These are phyloP conservation scores for Ambrosiella xylebori DNA, from an alignment of 2,329 filamentous ascomycete genomes.

Conservation along the genomic window DNA sequence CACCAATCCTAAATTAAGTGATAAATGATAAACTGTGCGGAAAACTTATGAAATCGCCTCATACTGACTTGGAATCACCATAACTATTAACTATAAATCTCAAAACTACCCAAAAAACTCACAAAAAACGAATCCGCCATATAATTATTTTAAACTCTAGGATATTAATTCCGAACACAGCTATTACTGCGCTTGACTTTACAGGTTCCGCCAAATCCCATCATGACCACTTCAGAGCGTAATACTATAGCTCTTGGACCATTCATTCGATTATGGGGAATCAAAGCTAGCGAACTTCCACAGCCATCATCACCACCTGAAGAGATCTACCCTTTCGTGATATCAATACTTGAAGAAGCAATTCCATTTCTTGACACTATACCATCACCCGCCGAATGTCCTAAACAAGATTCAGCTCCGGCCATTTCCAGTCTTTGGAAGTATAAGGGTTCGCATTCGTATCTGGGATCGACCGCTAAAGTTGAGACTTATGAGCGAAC, in stretches of 20 bases:
- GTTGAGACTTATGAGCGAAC: constrained; percentile 37
- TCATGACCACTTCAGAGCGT: not conserved
- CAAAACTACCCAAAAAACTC: no score
- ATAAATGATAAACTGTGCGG: not conserved
- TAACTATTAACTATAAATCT: no score
- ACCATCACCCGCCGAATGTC: constrained; percentile 22
- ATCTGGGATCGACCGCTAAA: constrained; percentile 29
- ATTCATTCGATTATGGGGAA: constrained; percentile 36
- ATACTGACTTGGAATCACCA: no score
- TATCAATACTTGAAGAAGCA: constrained; percentile 38
- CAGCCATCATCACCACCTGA: constrained; percentile 22
- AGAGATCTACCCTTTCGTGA: constrained; percentile 34
- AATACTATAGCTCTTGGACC: constrained; percentile 23
- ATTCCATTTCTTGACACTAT: constrained; percentile 39
- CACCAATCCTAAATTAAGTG: not conserved
- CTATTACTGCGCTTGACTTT: not conserved
- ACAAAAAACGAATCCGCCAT: not conserved
- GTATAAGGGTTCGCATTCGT: constrained; percentile 30
- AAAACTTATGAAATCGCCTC: not conserved
- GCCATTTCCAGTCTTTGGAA: constrained; percentile 26
- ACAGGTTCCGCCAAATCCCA: not conserved
- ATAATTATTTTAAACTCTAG: not conserved
- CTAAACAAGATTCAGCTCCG: constrained; percentile 14
- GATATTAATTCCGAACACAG: not conserved
- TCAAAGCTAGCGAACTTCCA: constrained; percentile 32